These are phyloP conservation scores for Acanthamoeba castellanii DNA, from an alignment of 208 protist species.

Conservation along the genomic window DNA sequence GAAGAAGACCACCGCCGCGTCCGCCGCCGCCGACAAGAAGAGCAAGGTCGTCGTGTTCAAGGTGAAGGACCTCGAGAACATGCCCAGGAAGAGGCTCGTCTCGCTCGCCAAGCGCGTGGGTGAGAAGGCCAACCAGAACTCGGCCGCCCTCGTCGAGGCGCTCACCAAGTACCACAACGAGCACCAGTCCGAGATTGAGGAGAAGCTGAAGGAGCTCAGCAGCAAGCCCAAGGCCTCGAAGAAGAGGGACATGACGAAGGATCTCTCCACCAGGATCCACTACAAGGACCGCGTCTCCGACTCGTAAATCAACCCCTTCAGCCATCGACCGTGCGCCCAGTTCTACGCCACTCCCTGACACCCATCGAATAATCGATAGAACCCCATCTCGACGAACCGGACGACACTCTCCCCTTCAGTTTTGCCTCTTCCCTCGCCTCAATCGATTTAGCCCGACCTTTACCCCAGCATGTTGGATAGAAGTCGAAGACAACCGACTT, in stretches of 20 bases:
- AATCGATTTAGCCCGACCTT: not conserved
- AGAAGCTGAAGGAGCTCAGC: conserved; percentile 41
- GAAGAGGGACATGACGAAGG: conserved; percentile 68
- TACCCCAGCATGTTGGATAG: not conserved
- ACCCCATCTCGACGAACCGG: not conserved
- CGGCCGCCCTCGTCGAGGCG: conserved; percentile 24
- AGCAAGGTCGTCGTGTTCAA: conserved; percentile 64
- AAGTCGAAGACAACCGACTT: not conserved
- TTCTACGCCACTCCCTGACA: not conserved
- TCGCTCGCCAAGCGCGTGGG: conserved; percentile 62
- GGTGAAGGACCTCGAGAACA: not conserved
- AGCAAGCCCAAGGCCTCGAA: conserved; percentile 65
- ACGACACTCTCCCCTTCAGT: not conserved
- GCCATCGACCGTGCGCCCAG: not conserved
- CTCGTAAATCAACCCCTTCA: conserved; percentile 4
- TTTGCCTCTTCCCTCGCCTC: not conserved
- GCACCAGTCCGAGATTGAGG: conserved; percentile 46
- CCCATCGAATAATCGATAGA: conserved; percentile 52
- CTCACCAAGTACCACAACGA: conserved; percentile 54
- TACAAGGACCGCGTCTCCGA: conserved; percentile 70
- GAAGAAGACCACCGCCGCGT: conserved; percentile 5
- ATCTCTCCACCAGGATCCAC: conserved; percentile 49
- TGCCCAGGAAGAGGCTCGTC: conserved; percentile 57
- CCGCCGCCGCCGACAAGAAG: conserved; percentile 25
- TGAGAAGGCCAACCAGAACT: conserved; percentile 32